Base-by-base conservation (phyloP, 2,329 filamentous ascomycete species). In the Penicillium aurantiogriseum region DNA sequence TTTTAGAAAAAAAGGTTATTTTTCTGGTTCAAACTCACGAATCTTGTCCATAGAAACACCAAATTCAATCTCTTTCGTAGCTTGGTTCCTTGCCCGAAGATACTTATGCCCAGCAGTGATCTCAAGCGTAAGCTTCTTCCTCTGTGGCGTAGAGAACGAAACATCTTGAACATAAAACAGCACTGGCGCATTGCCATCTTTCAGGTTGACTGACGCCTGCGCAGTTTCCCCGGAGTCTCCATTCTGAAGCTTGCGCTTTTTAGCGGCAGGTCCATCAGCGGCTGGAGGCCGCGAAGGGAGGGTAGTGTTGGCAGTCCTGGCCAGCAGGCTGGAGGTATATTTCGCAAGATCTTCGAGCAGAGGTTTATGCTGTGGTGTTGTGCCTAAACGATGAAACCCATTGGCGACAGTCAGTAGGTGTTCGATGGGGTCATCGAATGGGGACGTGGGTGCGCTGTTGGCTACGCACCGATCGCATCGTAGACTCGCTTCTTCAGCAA, bases 101-200 rank as follows among this genome's bases (percentile, higher is more conserved):
- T 68, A 80, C n/a, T 66, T 64, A 57, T 63, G 65, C 51, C 69
- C 69, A 47, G 73, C 72, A 36, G 83, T 76, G n/a, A 87, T 69
- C 67, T 86, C 81, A 29, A 88, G 75, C 47, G 78, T 82, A 58
- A 86, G 76, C 75, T 88, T 88, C 76, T 87, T 88, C 52, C 85
- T 77, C 64, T 85, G 82, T 3, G 85, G 85, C 0, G 86, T 77
- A 17, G 83, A 79, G 71, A 88, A 86, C 55, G 83, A 85, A 54
- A 85, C 75, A 63, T 86, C 84, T 55, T 79, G 77, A 58, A 80
- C 75, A 57, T 79, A 79, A 57, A 81, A 79, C 36, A 76, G 72
- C 44, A 76, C 54, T 9, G 70, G 64, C 46, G 66, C 62, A 59
- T 76, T 69, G 19, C 63, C 40, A 15, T 57, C 67, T 40, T 73